A percentile compares a stretch with the other conserved stretches of the same genome.
Conservation (phyloP, 768 basidiomycete genomes). For the Suillus plorans region DNA sequence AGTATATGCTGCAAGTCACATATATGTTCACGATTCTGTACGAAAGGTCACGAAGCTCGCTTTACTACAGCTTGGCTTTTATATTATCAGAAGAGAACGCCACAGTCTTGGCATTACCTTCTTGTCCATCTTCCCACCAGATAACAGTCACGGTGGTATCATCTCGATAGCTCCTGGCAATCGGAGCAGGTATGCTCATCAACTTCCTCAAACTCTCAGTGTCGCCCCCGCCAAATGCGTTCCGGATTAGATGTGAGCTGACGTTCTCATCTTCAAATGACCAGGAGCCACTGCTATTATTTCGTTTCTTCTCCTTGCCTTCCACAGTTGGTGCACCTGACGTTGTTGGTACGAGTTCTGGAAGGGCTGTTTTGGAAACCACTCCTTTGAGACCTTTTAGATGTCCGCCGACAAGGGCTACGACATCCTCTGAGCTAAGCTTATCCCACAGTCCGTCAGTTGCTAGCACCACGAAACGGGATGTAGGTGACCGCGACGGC, state of each 20-base stretch:
- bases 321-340: conserved; percentile 57
- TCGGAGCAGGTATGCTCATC: conserved; percentile 82
- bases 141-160: conserved; percentile 85
- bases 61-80: conserved; percentile 51
- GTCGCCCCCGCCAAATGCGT: conserved; percentile 89
- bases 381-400: conserved; percentile 68
- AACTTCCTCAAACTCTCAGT: conserved; percentile 51
- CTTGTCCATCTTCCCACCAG: conserved; percentile 78
- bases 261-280: conserved; percentile 78
- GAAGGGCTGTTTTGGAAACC: conserved; percentile 58
- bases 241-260: conserved; percentile 82
- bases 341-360: conserved; percentile 52
- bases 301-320: conserved; percentile 52
- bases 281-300: conserved; percentile 55
- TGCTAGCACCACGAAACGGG: conserved; percentile 82
- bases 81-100: conserved; percentile 30
- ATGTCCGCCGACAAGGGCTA: conserved; percentile 82
- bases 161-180: conserved; percentile 76
- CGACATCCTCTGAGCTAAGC: conserved; percentile 80
- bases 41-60: conserved; percentile 2
- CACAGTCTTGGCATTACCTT: conserved; percentile 36
- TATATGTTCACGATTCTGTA: background rate
- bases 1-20: conserved; percentile 2
- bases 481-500: conserved; percentile 18
- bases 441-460: conserved; percentile 85